Percentiles rank a stretch among this genome's conserved stretches.
phyloP scores from a whole-genome alignment of 805 yeast species.

The Monosporozyma aerobia region DNA sequence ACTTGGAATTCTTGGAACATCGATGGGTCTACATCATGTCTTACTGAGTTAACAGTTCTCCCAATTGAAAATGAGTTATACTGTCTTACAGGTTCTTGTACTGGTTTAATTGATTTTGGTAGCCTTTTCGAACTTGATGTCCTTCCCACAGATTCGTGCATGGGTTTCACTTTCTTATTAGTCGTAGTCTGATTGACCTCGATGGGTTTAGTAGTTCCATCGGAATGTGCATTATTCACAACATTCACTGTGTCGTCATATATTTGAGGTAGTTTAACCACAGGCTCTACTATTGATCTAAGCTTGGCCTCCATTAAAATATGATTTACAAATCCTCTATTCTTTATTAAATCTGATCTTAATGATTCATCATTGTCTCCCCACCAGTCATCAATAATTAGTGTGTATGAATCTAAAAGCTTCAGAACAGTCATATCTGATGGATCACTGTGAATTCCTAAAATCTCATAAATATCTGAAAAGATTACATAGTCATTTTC shows the following conservation, averaged over 20 bases:
- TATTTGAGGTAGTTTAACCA: neutral
- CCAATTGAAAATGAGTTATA: neutral
- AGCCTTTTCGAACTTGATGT: too few relatives aligned
- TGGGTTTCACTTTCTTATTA: neutral
- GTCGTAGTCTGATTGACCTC: neutral
- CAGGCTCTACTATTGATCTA: conserved; percentile 11
- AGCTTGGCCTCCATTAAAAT: conserved; percentile 12
- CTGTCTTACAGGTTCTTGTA: neutral
- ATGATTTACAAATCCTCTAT: conserved; percentile 9
- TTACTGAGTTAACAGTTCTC: neutral
- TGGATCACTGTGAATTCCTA: conserved; percentile 5
- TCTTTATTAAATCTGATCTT: conserved; percentile 6
- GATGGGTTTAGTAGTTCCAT: neutral
- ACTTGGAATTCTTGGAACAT: neutral
- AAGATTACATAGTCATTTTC: conserved; percentile 7
- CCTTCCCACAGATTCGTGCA: neutral
- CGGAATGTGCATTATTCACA: neutral
- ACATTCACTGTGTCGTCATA: neutral
- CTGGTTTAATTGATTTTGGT: neutral
- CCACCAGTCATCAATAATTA: conserved; percentile 9
- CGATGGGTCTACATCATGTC: neutral
- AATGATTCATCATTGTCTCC: conserved; percentile 4
- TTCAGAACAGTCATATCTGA: conserved; percentile 3
- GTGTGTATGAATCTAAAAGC: conserved; percentile 7
- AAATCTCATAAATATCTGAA: conserved; percentile 4